Conservation (phyloP, 495 filamentous ascomycete genomes). For the Penicillium desertorum region DNA sequence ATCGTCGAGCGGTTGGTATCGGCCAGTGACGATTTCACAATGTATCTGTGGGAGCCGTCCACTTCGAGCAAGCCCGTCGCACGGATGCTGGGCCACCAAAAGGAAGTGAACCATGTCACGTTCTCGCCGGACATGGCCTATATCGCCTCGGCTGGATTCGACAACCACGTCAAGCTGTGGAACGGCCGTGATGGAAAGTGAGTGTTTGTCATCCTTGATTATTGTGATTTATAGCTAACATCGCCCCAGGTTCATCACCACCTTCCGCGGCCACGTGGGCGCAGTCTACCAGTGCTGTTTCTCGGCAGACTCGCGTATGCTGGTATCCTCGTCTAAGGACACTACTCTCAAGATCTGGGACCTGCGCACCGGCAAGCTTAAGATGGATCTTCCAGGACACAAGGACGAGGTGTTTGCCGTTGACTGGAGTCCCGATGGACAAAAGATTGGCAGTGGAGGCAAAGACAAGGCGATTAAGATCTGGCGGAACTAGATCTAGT, state of each 20-base stretch:
- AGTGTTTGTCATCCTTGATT: conserved; percentile 21
- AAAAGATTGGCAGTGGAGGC: conserved; percentile 82
- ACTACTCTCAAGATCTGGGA: conserved; percentile 96
- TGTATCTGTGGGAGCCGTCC: conserved; percentile 92
- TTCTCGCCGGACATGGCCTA: conserved; percentile 86
- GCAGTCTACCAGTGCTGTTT: conserved; percentile 90
- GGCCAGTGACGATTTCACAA: conserved; percentile 92
- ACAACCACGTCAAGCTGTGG: conserved; percentile 93
- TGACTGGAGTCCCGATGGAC: conserved; percentile 86
- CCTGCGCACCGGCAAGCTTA: conserved; percentile 76
- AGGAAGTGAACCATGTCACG: conserved; percentile 91
- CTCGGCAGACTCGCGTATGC: conserved; percentile 79
- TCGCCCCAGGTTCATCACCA: conserved; percentile 66
- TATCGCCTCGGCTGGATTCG: conserved; percentile 86
- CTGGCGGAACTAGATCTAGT: conserved; percentile 65
- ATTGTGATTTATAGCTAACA: conserved; percentile 10
- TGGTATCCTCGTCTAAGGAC: conserved; percentile 87
- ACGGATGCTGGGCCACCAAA: conserved; percentile 90
- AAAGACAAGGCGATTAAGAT: conserved; percentile 89
- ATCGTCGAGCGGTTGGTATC: conserved; percentile 85
- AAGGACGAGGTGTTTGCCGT: conserved; percentile 93
- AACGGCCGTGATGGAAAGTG: conserved; percentile 65
- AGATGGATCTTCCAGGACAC: conserved; percentile 87
- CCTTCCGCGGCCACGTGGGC: conserved; percentile 87
- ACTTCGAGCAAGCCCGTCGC: conserved; percentile 78